Evolutionary conservation across 2,329 filamentous ascomycete genomes (phyloP), one percentile per base, ranked within the genome.

Genomic region (Aspergillus sp.): DNA sequence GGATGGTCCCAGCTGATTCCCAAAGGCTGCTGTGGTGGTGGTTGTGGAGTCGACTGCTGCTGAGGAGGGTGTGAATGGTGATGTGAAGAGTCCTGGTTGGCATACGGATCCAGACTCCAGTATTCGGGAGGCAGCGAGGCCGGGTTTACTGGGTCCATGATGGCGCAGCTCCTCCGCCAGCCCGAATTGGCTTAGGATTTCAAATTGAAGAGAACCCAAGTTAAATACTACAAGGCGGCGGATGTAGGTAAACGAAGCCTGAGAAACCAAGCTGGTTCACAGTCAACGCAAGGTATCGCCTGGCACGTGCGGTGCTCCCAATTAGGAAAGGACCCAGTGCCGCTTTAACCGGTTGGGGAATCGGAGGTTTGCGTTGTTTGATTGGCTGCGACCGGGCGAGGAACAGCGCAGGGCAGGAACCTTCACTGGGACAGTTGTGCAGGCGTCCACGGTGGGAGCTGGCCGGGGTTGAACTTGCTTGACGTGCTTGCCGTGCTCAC

Each of bases 1-100:
- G 68, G 71, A 60, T 71, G 70, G 51, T 75, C 72, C 73, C 72
- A 76, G 34, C 61, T 62, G 8, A 76, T 75, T 1, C 70, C 70
- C 59, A 73, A 60, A 3, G 69, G 64, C 50, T 66, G 61, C n/a
- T 62, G 65, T 20, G 57, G 61, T 37, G 61, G 51, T 58, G 65
- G 64, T 24, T 68, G 61, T 33, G 56, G 56, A 34, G 58, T 63
- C 19, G 45, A 41, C 49, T 68, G 59, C 17, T 69, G 65, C 39
- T 65, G 60, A 47, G 67, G 68, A 42, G 62, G 59, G 51, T 65
- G 59, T 27, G 65, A 52, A 51, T 65, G 60, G 45, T 72, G 70
- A 40, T 66, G 67, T 56, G 70, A 69, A 34, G 67, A 55, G 49
- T 64, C 61, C 24, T 58, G 51, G 39, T 52, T 60, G 7, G 59